Base-by-base conservation (phyloP, 495 filamentous ascomycete species). In the Terfezia claveryi region DNA sequence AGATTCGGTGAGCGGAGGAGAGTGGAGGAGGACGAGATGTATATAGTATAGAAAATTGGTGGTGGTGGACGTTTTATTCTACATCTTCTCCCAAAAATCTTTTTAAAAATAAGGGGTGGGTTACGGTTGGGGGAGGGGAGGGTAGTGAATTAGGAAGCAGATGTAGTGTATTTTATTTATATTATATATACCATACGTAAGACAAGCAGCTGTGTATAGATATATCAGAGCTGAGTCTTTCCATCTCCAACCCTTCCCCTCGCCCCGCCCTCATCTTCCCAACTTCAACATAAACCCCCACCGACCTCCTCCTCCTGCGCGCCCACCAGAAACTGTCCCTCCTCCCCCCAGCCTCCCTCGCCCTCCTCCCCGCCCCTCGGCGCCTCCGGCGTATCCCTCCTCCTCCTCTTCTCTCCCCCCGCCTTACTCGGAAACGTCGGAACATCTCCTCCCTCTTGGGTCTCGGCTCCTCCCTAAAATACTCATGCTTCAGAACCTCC, bases 371-470 rank as follows among this genome's bases (percentile, higher is more conserved):
- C 89, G 8, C 87, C 70, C 37, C 76, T 80, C 2, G 91, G 91
- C n/a, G 91, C 91, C 62, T 85, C 82, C 2, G 91, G 91, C 46
- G 81, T 94, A 55, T 75, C 80, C 32, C 78, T 67, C 36, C 76
- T 70, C 57, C 85, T 71, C 61, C 87, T 67, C 64, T 80, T 83
- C 74, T 98, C 91, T 74, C 89, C 83, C 1, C 87, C 86, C 0
- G 89, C 91, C 68, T 94, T 95, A 52, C 81, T 87, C 2, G 91
- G 91, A 64, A 94, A 98, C 0, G 85, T 88, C 14, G 85, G 85
- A 17, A 88, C 81, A 92, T 83, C 59, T 79, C 82, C 65, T 80
- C 80, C 23, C 78, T 78, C 68, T 94, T 94, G 1, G 86, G 84
- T 37, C 80, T 81, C 0, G 91, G 91, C 56, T 93, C 81, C 71